Evolutionary conservation across 192 early-diverging fungal genomes (phyloP).

Genomic region (Coemansia reversa): DNA sequence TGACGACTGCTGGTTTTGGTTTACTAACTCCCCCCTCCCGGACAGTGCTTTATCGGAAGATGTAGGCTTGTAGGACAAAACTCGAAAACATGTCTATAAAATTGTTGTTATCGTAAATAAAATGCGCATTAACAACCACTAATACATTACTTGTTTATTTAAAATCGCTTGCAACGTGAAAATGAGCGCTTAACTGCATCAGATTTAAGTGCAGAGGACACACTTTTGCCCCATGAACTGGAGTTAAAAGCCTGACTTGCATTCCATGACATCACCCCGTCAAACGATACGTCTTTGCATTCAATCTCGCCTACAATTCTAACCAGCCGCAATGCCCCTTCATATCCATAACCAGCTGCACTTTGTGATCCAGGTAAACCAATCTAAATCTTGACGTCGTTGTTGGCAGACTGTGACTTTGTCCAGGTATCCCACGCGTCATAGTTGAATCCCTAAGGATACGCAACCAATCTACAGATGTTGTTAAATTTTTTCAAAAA

Average conservation of each 20-base stretch:
- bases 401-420: slow-evolving; percentile 56
- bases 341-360: slow-evolving; percentile 58
- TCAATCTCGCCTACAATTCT: slow-evolving; percentile 47
- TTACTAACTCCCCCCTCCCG: no score
- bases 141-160: no score
- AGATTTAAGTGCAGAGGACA: slow-evolving; percentile 39
- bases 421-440: slow-evolving; percentile 65
- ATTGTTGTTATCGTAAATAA: no score
- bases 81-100: no score
- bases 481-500: slow-evolving; percentile 72
- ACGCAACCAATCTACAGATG: slow-evolving; percentile 59
- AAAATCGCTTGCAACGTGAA: no score
- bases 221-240: slow-evolving; percentile 32
- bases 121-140: no score
- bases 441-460: slow-evolving; percentile 56
- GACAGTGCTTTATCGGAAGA: no score
- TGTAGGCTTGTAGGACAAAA: no score
- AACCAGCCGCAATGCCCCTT: slow-evolving; percentile 33
- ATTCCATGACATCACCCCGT: slow-evolving; percentile 73
- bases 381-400: slow-evolving; percentile 59
- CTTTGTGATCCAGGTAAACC: slow-evolving; percentile 60
- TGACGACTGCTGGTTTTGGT: no score
- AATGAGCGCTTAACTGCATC: not conserved
- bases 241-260: slow-evolving; percentile 40
- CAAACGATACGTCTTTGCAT: slow-evolving; percentile 52